Evolutionary conservation across 2,329 filamentous ascomycete species (phyloP).

Genomic region (Calonectria multiphialidica): DNA sequence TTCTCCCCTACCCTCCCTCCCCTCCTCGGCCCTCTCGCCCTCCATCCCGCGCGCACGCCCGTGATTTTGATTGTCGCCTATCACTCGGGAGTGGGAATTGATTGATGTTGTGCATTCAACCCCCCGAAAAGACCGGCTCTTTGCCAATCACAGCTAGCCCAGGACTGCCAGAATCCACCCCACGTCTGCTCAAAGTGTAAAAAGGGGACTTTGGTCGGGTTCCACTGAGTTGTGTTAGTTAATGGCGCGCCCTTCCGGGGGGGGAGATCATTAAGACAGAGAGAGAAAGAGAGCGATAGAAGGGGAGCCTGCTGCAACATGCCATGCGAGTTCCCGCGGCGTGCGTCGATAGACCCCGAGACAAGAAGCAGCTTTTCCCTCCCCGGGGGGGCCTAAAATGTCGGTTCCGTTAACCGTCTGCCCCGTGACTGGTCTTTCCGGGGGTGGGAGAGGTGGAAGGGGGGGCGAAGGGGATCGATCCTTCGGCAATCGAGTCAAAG

Average conservation of each 20-base stretch:
- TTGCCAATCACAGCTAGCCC: neutral
- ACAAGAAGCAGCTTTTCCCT: neutral
- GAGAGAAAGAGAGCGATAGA: no score
- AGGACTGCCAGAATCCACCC: conserved; percentile 13
- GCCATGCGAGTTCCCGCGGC: conserved; percentile 8
- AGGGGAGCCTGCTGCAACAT: neutral
- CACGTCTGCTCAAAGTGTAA: conserved; percentile 11
- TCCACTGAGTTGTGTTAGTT: neutral
- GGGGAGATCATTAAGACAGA: no score
- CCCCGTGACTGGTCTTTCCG: neutral
- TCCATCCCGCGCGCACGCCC: no score
- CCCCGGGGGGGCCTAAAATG: neutral
- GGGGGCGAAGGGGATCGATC: neutral
- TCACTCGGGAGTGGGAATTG: neutral
- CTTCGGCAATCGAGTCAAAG: conserved; percentile 9
- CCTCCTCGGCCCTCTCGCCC: no score
- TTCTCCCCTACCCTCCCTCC: neutral
- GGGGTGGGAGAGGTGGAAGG: neutral
- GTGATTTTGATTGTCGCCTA: neutral
- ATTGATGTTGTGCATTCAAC: neutral
- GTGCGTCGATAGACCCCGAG: neutral
- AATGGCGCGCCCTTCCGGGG: conserved; percentile 2
- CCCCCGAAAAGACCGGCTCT: neutral
- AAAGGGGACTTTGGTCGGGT: conserved; percentile 24
- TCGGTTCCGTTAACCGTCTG: neutral